A percentile compares a stretch with the other conserved stretches of the same genome.
Conservation (phyloP, 495 filamentous ascomycete species). For the Thozetella sp. region DNA sequence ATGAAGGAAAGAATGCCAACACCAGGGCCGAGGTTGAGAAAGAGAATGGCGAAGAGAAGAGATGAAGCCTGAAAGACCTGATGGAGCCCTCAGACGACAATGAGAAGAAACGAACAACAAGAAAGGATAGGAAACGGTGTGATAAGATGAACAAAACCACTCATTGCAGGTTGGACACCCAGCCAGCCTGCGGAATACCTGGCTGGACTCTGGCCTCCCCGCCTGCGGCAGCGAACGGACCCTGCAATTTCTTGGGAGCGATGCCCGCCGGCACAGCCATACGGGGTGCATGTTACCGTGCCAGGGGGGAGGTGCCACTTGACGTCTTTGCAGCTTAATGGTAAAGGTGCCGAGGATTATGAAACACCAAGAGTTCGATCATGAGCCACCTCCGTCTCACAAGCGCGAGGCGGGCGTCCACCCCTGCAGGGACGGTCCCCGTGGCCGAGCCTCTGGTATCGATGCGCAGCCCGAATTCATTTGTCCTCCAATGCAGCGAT, state of each 20-base stretch:
- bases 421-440: not conserved
- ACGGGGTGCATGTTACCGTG: not conserved
- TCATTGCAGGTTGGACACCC: conserved; percentile 4
- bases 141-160: not conserved
- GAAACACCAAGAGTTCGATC: conserved; percentile 6
- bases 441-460: not conserved
- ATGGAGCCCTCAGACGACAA: not conserved
- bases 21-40: not conserved
- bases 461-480: not conserved
- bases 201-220: not conserved
- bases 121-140: not conserved
- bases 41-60: conserved; percentile 14
- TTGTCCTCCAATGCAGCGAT: too few relatives aligned
- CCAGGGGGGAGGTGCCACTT: not conserved
- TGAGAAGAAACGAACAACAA: conserved; percentile 1
- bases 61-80: conserved; percentile 13
- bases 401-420: not conserved
- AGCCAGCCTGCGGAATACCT: not conserved
- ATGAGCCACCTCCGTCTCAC: conserved; percentile 1
- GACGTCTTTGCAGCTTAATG: not conserved
- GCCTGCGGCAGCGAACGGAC: conserved; percentile 1
- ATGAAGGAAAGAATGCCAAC: conserved; percentile 12
- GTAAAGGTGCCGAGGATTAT: not conserved
- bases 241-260: conserved; percentile 2
- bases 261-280: not conserved